Conservation (phyloP, 2,329 filamentous ascomycete species). For the Exophiala oligosperma region DNA sequence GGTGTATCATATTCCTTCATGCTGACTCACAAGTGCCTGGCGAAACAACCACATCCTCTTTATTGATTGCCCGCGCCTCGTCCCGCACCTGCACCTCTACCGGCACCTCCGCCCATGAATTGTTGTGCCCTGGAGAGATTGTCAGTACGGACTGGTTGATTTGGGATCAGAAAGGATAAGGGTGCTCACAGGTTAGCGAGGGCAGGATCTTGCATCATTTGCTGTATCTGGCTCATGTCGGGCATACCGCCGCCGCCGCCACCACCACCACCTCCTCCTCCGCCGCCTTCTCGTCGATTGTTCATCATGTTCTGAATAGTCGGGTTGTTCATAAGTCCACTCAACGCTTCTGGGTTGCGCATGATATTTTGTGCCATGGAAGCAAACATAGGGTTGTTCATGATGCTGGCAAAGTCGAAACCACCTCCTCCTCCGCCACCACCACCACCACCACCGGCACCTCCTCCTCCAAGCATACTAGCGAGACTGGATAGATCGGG, state of each 20-base stretch:
- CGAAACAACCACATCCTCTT: not conserved
- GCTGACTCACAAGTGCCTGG: conserved; percentile 5
- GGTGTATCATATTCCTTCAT: conserved; percentile 19
- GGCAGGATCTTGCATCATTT: conserved; percentile 85
- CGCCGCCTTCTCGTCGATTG: conserved; percentile 40
- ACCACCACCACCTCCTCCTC: conserved; percentile 57
- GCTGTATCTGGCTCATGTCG: conserved; percentile 62
- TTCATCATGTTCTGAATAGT: conserved; percentile 34
- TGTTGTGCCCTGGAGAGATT: conserved; percentile 57
- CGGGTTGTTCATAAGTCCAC: conserved; percentile 92
- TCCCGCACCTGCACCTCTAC: conserved; percentile 24
- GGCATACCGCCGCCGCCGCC: conserved; percentile 77
- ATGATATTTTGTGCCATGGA: conserved; percentile 97
- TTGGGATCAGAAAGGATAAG: not conserved
- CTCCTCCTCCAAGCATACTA: conserved; percentile 64
- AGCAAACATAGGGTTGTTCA: conserved; percentile 98
- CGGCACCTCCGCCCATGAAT: conserved; percentile 61
- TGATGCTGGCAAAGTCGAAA: conserved; percentile 81
- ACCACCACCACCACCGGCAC: conserved; percentile 54
- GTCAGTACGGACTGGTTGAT: conserved; percentile 1
- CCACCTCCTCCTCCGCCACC: conserved; percentile 65
- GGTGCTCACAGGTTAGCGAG: conserved; percentile 86
- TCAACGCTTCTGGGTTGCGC: conserved; percentile 92
- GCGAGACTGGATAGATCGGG: conserved; percentile 71
- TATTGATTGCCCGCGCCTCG: conserved; percentile 17